phyloP scores from a whole-genome alignment of 2,329 filamentous ascomycete genomes.

The Colletotrichum kahawae region DNA sequence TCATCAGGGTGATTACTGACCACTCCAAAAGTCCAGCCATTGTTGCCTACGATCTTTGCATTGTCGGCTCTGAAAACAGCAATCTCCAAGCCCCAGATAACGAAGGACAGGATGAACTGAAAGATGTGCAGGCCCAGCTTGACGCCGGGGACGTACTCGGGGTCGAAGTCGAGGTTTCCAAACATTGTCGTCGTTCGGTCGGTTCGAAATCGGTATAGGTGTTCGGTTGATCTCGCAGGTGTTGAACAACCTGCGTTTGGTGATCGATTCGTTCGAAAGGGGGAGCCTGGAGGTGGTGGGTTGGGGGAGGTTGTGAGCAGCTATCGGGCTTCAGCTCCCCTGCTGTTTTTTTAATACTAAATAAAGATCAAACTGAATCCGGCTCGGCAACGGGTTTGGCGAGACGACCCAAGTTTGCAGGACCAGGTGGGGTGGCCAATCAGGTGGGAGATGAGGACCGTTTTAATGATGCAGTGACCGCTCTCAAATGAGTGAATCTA shows the following conservation, averaged over 20 bases:
- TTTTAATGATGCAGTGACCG: background rate
- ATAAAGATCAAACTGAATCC: constrained; percentile 20
- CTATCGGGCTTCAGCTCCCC: constrained; percentile 16
- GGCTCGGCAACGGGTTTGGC: constrained; percentile 20
- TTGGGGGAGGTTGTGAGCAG: constrained; percentile 2
- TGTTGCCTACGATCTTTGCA: constrained; percentile 58
- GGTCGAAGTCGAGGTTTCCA: constrained; percentile 56
- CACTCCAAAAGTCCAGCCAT: constrained; percentile 68
- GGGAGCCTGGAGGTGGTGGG: background rate
- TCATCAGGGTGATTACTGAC: constrained; percentile 46
- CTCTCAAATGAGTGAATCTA: background rate
- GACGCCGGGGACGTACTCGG: constrained; percentile 57
- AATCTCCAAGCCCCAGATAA: constrained; percentile 65
- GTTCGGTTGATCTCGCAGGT: background rate
- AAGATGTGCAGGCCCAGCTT: constrained; percentile 63
- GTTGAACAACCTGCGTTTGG: background rate
- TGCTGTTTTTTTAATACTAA: constrained; percentile 12
- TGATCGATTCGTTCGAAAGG: background rate
- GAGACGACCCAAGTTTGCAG: constrained; percentile 15
- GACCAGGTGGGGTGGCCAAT: constrained; percentile 8
- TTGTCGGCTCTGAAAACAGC: constrained; percentile 57
- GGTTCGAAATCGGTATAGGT: background rate
- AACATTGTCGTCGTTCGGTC: constrained; percentile 38
- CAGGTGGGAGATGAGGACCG: background rate
- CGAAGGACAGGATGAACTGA: constrained; percentile 59